Evolutionary conservation across 2,329 filamentous ascomycete genomes (phyloP).

Genomic region (Fusarium newnesense): DNA sequence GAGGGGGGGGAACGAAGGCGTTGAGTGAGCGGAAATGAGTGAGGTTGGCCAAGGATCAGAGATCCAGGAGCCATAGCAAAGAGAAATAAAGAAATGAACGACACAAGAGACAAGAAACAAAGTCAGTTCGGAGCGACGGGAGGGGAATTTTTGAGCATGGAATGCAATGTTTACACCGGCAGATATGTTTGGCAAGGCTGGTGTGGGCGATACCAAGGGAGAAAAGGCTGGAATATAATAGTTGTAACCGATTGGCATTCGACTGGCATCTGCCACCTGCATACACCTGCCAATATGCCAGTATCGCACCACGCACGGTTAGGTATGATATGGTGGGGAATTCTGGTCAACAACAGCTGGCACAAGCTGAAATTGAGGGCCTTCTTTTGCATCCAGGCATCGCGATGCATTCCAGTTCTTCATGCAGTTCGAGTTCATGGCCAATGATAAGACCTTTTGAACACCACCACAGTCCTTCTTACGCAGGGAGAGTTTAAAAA

Average conservation of each 20-base stretch:
- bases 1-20: slow-evolving; percentile 23
- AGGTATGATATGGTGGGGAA: slow-evolving; percentile 32
- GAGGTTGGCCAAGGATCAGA: slow-evolving; percentile 17
- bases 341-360: slow-evolving; percentile 24
- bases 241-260: slow-evolving; percentile 34
- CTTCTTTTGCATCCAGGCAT: slow-evolving; percentile 27
- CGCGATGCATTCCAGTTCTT: slow-evolving; percentile 44
- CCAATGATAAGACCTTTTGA: slow-evolving; percentile 17
- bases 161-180: slow-evolving; percentile 47
- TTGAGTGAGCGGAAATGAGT: not conserved
- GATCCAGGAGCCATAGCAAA: slow-evolving; percentile 11
- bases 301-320: slow-evolving; percentile 4
- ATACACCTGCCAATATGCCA: slow-evolving; percentile 31
- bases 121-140: slow-evolving; percentile 22
- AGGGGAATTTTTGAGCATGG: slow-evolving; percentile 25
- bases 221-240: slow-evolving; percentile 31
- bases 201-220: slow-evolving; percentile 29
- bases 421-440: slow-evolving; percentile 5
- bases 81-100: slow-evolving; percentile 12
- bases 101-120: slow-evolving; percentile 29
- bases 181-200: slow-evolving; percentile 42
- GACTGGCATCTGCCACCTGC: slow-evolving; percentile 40
- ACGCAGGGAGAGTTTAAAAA: slow-evolving; percentile 25
- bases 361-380: slow-evolving; percentile 20
- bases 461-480: slow-evolving; percentile 4